A percentile compares a stretch with the other conserved stretches of the same genome.
phyloP scores from a whole-genome alignment of 805 yeast genomes.

The Candida oleophila region DNA sequence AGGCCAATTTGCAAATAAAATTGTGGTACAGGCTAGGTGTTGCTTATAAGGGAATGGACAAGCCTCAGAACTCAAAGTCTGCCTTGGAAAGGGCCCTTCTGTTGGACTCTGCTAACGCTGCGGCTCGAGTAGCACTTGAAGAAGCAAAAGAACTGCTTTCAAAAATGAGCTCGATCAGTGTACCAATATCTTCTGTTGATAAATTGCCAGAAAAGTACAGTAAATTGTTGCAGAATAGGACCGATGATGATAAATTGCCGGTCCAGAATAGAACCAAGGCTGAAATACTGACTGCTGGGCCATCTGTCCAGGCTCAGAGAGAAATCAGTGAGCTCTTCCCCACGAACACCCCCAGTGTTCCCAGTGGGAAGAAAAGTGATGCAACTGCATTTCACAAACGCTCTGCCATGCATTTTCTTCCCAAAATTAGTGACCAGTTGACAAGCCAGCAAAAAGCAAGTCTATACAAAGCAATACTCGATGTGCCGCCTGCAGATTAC shows the following conservation, averaged over 20 bases:
- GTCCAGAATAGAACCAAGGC: neutral
- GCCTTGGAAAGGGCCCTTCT: constrained; percentile 36
- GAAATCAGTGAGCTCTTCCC: constrained; percentile 17
- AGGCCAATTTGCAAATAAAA: constrained; percentile 40
- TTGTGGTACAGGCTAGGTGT: constrained; percentile 51
- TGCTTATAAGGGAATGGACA: constrained; percentile 32
- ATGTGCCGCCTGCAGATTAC: constrained; percentile 22
- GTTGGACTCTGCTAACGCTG: constrained; percentile 40
- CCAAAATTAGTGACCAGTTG: constrained; percentile 26
- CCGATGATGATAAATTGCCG: too few species aligned
- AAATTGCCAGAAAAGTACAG: constrained; percentile 39
- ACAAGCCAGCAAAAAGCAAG: constrained; percentile 16
- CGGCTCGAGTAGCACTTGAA: constrained; percentile 37
- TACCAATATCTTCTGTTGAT: constrained; percentile 44
- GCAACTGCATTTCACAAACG: constrained; percentile 12
- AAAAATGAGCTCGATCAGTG: constrained; percentile 8
- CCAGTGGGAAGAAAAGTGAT: neutral
- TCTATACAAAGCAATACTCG: constrained; percentile 39
- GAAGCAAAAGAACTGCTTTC: neutral
- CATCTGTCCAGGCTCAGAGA: neutral
- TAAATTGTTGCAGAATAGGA: constrained; percentile 5
- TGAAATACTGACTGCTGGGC: neutral
- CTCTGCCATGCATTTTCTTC: constrained; percentile 25
- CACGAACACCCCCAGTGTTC: too few species aligned
- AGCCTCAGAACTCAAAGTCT: constrained; percentile 20